Base-by-base conservation (phyloP, 73 alveolate genomes). In the Symbiodinium natans region DNA sequence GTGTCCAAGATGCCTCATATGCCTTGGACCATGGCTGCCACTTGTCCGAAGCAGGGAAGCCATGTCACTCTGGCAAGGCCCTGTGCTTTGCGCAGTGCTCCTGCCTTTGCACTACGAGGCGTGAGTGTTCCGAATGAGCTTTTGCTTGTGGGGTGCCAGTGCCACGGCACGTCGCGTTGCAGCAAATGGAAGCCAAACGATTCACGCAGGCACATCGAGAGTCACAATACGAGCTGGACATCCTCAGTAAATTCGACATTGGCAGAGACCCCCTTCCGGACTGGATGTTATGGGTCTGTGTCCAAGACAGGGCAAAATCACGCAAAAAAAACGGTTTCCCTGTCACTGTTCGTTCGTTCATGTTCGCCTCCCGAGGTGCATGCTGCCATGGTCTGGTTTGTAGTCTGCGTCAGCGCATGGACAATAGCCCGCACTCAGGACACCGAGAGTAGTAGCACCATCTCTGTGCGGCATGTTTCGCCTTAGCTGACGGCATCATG, bases 211-310 rank as follows among this genome's bases (percentile, higher is more conserved):
- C 97, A 13, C 97, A 90, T 82, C 43, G 46, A 52, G 88, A 39
- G 15, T 71, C 97, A 82, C 33, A 90, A 23, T n/a, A 68, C 80
- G 84, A 74, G 43, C 68, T 90, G 97, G 97, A 90, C 52, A 31
- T 90, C 19, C 80, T 90, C 80, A 90, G 97, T 77, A 68, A 40
- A n/a, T 71, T 90, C 40, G 97, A 90, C 52, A 90, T 90, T 42
- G 97, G 95, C 43, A 25, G 97, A 17, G 97, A 90, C 36, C 97
- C 97, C 48, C 48, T 90, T 71, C 97, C 97, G 13, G 97, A 90
- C 52, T 90, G 97, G 97, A 90, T 90, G 97, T 85, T 90, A 11
- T 90, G 97, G 97, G 97, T 56, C 41, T 33, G 52, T 1, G 87
- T 42, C 41, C 29, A 7, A 29, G 13, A 21, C 29, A 31, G 59